Evolutionary conservation across 2,329 filamentous ascomycete species (phyloP).

Genomic region (Colletotrichum cereale): DNA sequence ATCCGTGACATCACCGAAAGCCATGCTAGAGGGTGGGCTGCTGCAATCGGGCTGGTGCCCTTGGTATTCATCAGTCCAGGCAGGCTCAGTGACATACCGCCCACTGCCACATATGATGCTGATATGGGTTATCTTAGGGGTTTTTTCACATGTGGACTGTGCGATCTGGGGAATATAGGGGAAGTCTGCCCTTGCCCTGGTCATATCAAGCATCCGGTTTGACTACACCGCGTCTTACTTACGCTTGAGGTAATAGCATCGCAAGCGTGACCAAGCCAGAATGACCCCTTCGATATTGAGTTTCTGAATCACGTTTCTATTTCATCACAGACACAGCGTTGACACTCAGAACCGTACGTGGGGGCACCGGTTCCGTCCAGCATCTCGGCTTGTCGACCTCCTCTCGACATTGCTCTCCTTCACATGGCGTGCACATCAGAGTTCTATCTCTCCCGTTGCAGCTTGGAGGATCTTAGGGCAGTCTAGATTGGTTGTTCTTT

Average conservation of each 20-base stretch:
- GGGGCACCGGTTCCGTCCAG: not conserved
- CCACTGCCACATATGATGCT: not conserved
- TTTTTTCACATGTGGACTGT: not conserved
- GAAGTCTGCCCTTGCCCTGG: constrained; percentile 13
- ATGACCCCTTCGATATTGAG: not conserved
- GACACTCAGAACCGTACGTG: not conserved
- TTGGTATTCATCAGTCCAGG: not conserved
- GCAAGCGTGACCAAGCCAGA: not conserved
- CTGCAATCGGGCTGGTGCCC: not conserved
- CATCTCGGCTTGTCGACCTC: not conserved
- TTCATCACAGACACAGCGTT: not conserved
- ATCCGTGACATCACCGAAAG: not conserved
- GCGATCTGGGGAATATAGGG: constrained; percentile 14
- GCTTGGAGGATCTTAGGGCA: not conserved
- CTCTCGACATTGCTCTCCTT: not conserved
- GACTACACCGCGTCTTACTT: not conserved
- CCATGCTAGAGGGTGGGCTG: not conserved
- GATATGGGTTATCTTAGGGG: not conserved
- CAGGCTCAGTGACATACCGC: constrained; percentile 9
- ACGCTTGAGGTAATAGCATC: not conserved
- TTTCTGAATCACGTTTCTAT: not conserved
- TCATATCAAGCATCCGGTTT: too few relatives aligned
- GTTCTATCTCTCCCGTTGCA: not conserved
- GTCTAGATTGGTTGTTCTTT: not conserved
- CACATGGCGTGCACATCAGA: not conserved